These are phyloP conservation scores for Echites panduratus DNA, from an alignment of 257 asterid genomes.

Conservation along the genomic window DNA sequence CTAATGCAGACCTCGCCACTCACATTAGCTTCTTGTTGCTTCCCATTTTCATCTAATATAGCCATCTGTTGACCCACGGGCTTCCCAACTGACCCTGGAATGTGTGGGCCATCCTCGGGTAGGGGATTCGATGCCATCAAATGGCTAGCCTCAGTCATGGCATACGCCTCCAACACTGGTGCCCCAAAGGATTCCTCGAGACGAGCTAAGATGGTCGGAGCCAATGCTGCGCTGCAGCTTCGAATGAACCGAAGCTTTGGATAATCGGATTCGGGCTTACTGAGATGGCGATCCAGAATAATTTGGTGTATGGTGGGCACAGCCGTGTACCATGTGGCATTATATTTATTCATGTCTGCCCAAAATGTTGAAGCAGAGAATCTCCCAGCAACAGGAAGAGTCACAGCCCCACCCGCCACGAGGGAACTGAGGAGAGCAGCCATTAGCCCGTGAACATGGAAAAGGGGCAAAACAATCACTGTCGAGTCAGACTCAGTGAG, in stretches of 20 bases:
- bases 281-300: slow-evolving; percentile 70
- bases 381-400: slow-evolving; percentile 88
- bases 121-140: slow-evolving; percentile 86
- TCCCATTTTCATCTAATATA: slow-evolving; percentile 62
- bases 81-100: slow-evolving; percentile 77
- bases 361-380: slow-evolving; percentile 95
- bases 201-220: slow-evolving; percentile 72
- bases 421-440: slow-evolving; percentile 82
- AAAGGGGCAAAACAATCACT: slow-evolving; percentile 79
- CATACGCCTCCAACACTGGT: slow-evolving; percentile 87
- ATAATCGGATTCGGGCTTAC: slow-evolving; percentile 54
- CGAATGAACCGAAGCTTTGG: slow-evolving; percentile 90
- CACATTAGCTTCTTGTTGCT: slow-evolving; percentile 41
- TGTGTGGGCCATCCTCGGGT: slow-evolving; percentile 73
- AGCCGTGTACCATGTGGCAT: slow-evolving; percentile 96
- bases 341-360: slow-evolving; percentile 68
- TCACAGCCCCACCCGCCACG: slow-evolving; percentile 78
- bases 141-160: slow-evolving; percentile 93
- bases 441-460: slow-evolving; percentile 91
- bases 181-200: slow-evolving; percentile 82
- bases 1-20: slow-evolving; percentile 86
- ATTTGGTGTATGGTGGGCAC: slow-evolving; percentile 97
- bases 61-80: slow-evolving; percentile 96
- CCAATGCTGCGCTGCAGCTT: slow-evolving; percentile 97
- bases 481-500: slow-evolving; percentile 72